phyloP scores from a whole-genome alignment of 768 basidiomycete genomes.

The Fomitopsis pulvina region DNA sequence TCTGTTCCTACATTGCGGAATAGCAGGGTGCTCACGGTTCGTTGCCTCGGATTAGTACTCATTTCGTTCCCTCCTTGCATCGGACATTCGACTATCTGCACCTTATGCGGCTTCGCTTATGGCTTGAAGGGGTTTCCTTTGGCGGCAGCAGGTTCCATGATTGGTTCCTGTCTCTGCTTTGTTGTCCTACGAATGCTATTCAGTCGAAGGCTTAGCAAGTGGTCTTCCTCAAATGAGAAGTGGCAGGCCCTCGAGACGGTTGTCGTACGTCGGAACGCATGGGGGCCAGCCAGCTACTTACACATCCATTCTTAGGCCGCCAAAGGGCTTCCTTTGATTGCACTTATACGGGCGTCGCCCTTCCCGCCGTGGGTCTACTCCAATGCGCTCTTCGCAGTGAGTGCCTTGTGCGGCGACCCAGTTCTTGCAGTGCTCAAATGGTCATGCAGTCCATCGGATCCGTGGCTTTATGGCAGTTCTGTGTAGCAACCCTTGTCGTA shows the following conservation, averaged over 20 bases:
- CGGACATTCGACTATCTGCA: conserved; percentile 59
- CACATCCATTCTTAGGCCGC: conserved; percentile 37
- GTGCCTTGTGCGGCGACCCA: conserved; percentile 20
- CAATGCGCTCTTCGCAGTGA: conserved; percentile 73
- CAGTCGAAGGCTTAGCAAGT: conserved; percentile 44
- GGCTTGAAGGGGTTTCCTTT: conserved; percentile 73
- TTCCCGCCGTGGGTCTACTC: conserved; percentile 87
- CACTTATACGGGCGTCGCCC: conserved; percentile 75
- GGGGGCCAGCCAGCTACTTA: conserved; percentile 2
- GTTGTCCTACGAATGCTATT: conserved; percentile 54
- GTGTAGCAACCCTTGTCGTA: conserved; percentile 61
- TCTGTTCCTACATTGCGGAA: not conserved
- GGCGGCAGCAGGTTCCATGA: conserved; percentile 49
- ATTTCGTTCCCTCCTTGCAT: conserved; percentile 55
- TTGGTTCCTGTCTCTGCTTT: conserved; percentile 62
- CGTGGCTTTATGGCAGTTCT: conserved; percentile 71
- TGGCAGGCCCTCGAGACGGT: conserved; percentile 77
- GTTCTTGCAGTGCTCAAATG: not conserved
- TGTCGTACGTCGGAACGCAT: too few species aligned
- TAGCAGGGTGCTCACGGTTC: not conserved
- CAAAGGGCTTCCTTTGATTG: conserved; percentile 75
- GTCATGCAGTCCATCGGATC: conserved; percentile 56
- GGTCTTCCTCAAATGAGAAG: conserved; percentile 57
- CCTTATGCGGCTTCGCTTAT: conserved; percentile 78
- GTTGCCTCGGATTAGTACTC: too few species aligned